Percentiles rank a stretch among this genome's conserved stretches.
Conservation (phyloP, 163 green algal species). For the Scenedesmus sp. region DNA sequence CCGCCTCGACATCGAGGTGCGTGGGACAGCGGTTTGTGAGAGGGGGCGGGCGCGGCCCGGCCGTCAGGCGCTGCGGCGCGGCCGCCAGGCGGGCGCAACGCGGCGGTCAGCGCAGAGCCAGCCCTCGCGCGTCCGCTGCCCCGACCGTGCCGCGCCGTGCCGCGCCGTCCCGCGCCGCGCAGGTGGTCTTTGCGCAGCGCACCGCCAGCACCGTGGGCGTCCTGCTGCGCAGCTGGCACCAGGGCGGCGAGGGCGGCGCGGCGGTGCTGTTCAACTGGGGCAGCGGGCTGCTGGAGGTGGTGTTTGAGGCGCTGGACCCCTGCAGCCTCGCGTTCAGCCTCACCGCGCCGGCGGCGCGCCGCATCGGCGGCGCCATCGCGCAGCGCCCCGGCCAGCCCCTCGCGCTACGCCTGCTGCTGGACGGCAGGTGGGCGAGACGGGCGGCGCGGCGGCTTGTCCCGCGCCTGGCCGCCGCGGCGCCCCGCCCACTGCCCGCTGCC, state of each 20-base stretch:
- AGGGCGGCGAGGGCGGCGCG: constrained; percentile 72
- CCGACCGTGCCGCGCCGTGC: too few relatives aligned
- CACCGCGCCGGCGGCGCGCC: constrained; percentile 56
- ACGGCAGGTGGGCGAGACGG: constrained; percentile 60
- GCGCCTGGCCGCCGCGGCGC: not conserved
- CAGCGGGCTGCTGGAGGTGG: constrained; percentile 59
- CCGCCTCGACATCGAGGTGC: constrained; percentile 50
- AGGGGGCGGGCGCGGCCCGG: too few relatives aligned
- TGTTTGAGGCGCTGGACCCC: constrained; percentile 69
- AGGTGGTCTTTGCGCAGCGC: constrained; percentile 46
- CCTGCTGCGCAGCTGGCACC: constrained; percentile 75
- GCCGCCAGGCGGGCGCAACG: too few relatives aligned
- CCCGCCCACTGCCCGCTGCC: too few relatives aligned
- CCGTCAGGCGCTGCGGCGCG: too few relatives aligned
- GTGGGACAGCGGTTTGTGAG: too few relatives aligned
- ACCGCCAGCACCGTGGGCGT: constrained; percentile 52
- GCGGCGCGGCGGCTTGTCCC: not conserved
- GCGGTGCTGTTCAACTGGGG: constrained; percentile 88
- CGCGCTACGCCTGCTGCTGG: constrained; percentile 80
- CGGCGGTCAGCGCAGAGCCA: too few relatives aligned
- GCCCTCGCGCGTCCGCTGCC: too few relatives aligned
- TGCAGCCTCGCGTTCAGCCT: constrained; percentile 66
- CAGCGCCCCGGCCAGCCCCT: constrained; percentile 58
- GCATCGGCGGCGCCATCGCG: constrained; percentile 72
- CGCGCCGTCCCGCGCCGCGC: not conserved